Conservation (phyloP, 225 moss, liverwort and hornwort genomes). For the Marchantia polymorpha region DNA sequence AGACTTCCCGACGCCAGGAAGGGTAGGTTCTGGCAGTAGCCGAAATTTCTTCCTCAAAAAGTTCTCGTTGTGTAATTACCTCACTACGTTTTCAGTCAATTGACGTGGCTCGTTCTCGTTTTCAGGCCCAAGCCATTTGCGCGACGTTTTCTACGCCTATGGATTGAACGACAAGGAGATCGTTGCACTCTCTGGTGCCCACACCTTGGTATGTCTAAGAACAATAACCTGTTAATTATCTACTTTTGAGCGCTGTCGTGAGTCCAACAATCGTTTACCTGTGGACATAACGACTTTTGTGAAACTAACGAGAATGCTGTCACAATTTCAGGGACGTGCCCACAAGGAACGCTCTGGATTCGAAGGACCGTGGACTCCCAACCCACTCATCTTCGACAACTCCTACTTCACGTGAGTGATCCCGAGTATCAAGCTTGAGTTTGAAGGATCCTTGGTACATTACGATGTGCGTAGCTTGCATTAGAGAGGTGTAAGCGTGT, state of each 20-base stretch:
- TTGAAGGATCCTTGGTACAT: no score
- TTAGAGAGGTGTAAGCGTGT: no score
- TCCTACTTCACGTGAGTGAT: conserved; percentile 67
- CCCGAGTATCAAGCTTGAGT: no score
- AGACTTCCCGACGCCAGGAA: conserved; percentile 93
- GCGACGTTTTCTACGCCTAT: conserved; percentile 77
- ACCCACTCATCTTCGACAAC: conserved; percentile 74
- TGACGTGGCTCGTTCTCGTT: neutral
- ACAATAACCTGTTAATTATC: neutral
- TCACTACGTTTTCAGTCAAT: neutral
- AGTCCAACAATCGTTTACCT: no score
- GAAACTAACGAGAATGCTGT: neutral
- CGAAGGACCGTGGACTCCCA: conserved; percentile 84
- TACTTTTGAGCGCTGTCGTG: neutral
- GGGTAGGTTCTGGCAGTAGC: conserved; percentile 36
- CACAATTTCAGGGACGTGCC: conserved; percentile 36
- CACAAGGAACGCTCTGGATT: conserved; percentile 93
- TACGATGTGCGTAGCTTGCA: no score
- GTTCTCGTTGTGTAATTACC: neutral
- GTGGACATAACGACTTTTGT: no score
- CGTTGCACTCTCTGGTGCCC: conserved; percentile 87
- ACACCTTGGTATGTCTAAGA: conserved; percentile 71
- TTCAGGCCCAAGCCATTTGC: conserved; percentile 76
- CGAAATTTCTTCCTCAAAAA: neutral
- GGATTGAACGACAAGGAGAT: conserved; percentile 83